phyloP scores from a whole-genome alignment of 768 basidiomycete genomes.

The Neoboletus magnificus region DNA sequence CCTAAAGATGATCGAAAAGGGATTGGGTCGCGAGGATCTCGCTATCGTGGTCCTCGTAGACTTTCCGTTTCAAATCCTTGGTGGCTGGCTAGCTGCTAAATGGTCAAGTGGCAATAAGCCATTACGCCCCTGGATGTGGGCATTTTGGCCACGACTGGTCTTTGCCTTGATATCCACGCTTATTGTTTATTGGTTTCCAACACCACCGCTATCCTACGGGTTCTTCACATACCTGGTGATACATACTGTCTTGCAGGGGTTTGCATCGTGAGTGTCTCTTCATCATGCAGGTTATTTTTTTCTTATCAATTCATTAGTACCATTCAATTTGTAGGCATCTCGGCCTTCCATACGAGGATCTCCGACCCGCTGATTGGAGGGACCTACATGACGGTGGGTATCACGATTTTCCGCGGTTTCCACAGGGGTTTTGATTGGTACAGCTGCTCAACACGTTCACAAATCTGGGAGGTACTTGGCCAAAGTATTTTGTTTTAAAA shows the following conservation, averaged over 20 bases:
- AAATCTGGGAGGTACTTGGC: slow-evolving; percentile 98
- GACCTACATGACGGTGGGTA: slow-evolving; percentile 95
- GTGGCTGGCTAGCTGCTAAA: slow-evolving; percentile 90
- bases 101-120: slow-evolving; percentile 83
- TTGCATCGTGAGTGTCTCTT: slow-evolving; percentile 64
- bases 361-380: slow-evolving; percentile 97
- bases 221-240: slow-evolving; percentile 82
- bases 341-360: slow-evolving; percentile 97
- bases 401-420: neutral
- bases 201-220: slow-evolving; percentile 60
- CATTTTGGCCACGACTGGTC: slow-evolving; percentile 83
- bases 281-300: neutral
- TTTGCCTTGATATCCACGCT: slow-evolving; percentile 72
- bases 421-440: slow-evolving; percentile 4
- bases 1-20: slow-evolving; percentile 96
- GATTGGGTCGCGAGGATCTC: slow-evolving; percentile 90
- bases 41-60: slow-evolving; percentile 95
- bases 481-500: slow-evolving; percentile 93
- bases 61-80: slow-evolving; percentile 95
- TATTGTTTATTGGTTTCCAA: slow-evolving; percentile 84
- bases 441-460: slow-evolving; percentile 93
- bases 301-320: slow-evolving; percentile 51
- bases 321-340: slow-evolving; percentile 98
- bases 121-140: slow-evolving; percentile 83
- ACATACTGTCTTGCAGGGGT: slow-evolving; percentile 79